phyloP scores from a whole-genome alignment of 441 rosid species.

The Flueggea neowawraea region DNA sequence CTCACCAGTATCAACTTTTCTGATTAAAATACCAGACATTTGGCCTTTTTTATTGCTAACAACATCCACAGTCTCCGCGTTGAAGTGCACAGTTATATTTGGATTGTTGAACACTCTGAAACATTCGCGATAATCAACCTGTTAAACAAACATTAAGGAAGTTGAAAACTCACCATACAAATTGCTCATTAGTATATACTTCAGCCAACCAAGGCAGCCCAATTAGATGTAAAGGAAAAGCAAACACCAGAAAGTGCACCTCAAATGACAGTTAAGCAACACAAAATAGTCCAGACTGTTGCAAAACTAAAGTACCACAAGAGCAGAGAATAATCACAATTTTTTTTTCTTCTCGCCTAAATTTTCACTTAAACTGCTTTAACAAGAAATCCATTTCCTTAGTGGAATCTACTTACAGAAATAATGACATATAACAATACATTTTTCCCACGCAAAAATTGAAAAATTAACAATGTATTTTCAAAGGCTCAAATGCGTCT shows the following conservation, averaged over 20 bases:
- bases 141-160: conserved; percentile 99
- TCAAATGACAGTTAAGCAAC: neutral
- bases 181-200: conserved; percentile 65
- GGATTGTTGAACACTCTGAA: conserved; percentile 99
- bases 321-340: too few species aligned
- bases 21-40: conserved; percentile 87
- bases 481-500: neutral
- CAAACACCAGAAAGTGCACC: neutral
- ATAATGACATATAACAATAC: too few species aligned
- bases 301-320: too few species aligned
- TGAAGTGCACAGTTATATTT: conserved; percentile 95
- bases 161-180: conserved; percentile 94
- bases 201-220: conserved; percentile 16
- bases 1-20: conserved; percentile 77
- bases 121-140: conserved; percentile 99
- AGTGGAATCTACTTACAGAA: too few species aligned
- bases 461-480: too few species aligned
- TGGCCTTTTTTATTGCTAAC: conserved; percentile 92
- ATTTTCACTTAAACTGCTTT: too few species aligned
- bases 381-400: too few species aligned
- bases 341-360: too few species aligned
- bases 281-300: neutral
- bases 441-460: too few species aligned
- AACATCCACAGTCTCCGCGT: conserved; percentile 78
- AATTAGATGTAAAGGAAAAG: too few species aligned